phyloP scores from a whole-genome alignment of 2,329 filamentous ascomycete species.

The Fusarium sp. region DNA sequence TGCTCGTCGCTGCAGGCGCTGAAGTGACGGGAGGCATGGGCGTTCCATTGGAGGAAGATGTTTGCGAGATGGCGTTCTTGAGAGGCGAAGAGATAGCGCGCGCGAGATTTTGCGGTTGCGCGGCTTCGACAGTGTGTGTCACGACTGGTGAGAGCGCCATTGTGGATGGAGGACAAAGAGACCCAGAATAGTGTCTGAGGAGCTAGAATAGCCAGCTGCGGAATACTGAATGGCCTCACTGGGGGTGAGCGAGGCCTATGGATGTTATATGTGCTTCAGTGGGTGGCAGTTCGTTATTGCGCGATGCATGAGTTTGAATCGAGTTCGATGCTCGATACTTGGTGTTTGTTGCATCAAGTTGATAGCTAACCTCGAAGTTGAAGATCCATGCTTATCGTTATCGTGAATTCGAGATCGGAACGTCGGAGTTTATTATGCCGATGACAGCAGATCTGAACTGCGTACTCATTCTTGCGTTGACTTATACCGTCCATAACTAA shows the following conservation, averaged over 20 bases:
- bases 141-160: slow-evolving; percentile 65
- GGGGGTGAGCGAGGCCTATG: too few relatives aligned
- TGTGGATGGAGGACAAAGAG: slow-evolving; percentile 30
- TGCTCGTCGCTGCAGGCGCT: slow-evolving; percentile 48
- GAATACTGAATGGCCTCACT: not conserved
- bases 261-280: not conserved
- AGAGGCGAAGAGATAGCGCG: slow-evolving; percentile 60
- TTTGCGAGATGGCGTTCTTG: slow-evolving; percentile 55
- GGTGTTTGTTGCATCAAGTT: not conserved
- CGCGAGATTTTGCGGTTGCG: slow-evolving; percentile 44
- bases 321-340: not conserved
- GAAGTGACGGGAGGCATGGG: slow-evolving; percentile 54
- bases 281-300: slow-evolving; percentile 1
- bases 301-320: not conserved
- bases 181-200: not conserved
- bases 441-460: not conserved
- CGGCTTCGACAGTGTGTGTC: slow-evolving; percentile 54
- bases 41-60: slow-evolving; percentile 60
- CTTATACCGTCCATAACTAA: slow-evolving; percentile 5
- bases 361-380: slow-evolving; percentile 15
- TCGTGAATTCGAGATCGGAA: slow-evolving; percentile 29
- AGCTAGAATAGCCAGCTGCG: slow-evolving; percentile 27
- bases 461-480: not conserved
- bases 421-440: slow-evolving; percentile 34
- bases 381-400: slow-evolving; percentile 38